phyloP scores from a whole-genome alignment of 768 basidiomycete species.

The Leccinum ochraceum region DNA sequence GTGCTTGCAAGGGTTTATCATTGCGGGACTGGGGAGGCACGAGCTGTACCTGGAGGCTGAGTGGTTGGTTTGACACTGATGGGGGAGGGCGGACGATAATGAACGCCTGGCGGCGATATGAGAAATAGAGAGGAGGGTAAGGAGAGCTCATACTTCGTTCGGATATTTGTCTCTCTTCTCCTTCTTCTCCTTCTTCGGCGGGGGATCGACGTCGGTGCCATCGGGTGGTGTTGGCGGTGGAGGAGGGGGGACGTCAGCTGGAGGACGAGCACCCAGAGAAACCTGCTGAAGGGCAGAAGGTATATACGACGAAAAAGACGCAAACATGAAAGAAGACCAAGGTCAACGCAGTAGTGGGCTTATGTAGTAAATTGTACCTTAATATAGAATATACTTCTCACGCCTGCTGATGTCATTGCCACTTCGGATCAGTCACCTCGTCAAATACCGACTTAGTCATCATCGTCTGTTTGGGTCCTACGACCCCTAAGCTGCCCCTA shows the following conservation, averaged over 20 bases:
- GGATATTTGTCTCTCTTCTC: constrained; percentile 41
- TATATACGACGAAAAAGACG: constrained; percentile 51
- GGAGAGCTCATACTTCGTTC: constrained; percentile 45
- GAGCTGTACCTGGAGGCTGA: constrained; percentile 91
- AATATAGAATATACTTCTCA: constrained; percentile 17
- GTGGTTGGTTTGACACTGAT: constrained; percentile 78
- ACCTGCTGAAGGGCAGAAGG: constrained; percentile 50
- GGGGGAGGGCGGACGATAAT: constrained; percentile 92
- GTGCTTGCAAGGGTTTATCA: constrained; percentile 44
- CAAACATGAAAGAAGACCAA: constrained; percentile 42
- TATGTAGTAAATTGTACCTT: constrained; percentile 12
- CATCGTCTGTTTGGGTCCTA: no score
- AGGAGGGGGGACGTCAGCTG: constrained; percentile 17
- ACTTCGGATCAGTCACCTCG: constrained; percentile 7
- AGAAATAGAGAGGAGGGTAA: constrained; percentile 9
- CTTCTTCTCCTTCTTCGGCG: constrained; percentile 45
- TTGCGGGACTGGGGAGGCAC: constrained; percentile 59
- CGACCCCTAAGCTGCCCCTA: no score
- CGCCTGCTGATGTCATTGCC: constrained; percentile 7
- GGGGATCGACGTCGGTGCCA: constrained; percentile 29
- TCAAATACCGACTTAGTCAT: not conserved
- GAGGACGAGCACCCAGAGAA: constrained; percentile 22
- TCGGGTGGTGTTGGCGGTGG: constrained; percentile 10
- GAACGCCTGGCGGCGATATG: constrained; percentile 60
- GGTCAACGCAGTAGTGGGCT: constrained; percentile 3